Percentiles rank a stretch among this genome's conserved stretches.
Conservation (phyloP, 2,329 filamentous ascomycete species). For the Botrytis galanthina region DNA sequence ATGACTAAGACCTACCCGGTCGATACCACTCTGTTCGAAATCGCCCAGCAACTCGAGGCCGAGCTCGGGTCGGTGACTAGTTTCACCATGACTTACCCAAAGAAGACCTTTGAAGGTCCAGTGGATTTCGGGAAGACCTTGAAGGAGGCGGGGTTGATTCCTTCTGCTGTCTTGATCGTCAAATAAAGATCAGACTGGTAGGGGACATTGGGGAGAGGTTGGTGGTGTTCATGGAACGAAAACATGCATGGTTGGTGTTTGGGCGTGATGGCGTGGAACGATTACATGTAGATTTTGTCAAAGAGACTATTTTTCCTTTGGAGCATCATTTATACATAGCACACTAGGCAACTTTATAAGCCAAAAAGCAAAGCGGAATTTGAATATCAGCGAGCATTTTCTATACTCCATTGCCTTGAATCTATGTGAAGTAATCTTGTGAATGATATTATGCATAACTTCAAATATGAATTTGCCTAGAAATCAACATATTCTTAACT, state of each 20-base stretch:
- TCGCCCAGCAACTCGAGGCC: slow-evolving; percentile 70
- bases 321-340: background rate
- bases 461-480: background rate
- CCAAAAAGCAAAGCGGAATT: background rate
- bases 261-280: background rate
- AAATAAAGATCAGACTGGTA: slow-evolving; percentile 41
- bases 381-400: background rate
- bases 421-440: background rate
- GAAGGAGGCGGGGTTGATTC: slow-evolving; percentile 86
- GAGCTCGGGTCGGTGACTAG: slow-evolving; percentile 72
- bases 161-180: slow-evolving; percentile 85
- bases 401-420: background rate
- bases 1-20: slow-evolving; percentile 85
- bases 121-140: slow-evolving; percentile 84
- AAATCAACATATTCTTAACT: background rate
- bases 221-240: background rate
- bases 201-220: background rate
- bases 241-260: slow-evolving; percentile 9
- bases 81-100: slow-evolving; percentile 84
- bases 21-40: slow-evolving; percentile 89
- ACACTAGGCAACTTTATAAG: background rate
- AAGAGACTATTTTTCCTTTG: background rate
- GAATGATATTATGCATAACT: background rate
- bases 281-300: background rate
- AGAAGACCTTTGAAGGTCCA: slow-evolving; percentile 69